Evolutionary conservation across 2,329 filamentous ascomycete species (phyloP), one percentile per base, ranked within the genome.

Genomic region (Trichoderma semiorbis): DNA sequence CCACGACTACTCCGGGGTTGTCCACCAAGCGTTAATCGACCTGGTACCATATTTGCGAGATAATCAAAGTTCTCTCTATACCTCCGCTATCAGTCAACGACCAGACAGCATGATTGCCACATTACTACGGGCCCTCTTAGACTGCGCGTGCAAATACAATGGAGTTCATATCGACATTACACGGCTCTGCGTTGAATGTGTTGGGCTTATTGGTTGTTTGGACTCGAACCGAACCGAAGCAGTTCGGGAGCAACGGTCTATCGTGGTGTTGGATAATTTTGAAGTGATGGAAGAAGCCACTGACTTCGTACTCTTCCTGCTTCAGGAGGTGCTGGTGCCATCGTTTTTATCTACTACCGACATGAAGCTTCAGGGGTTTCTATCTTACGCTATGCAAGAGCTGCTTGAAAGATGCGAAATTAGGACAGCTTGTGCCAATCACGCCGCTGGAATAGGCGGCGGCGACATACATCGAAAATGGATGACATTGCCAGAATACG

Each of bases 321-420:
- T 99, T 18, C 92, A 97, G 77, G 88, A 97, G 78, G 92, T 97
- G 8, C 84, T 99, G 12, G 94, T 98, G 30, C 94, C 95, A 73
- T 92, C 95, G 0, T 99, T 99, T 78, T 85, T 97, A 57, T 97
- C 95, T 1, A 92, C 93, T 1, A 96, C 92, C 0, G 97, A 98
- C 79, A 92, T 94, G 2, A 91, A 90, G 74, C 87, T 94, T 7
- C 96, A 98, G 80, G 95, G 94, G 0, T 97, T 97, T 78, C 86
- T 99, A 21, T 95, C 95, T 1, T 99, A 93, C 81, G 93, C 92
- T 2, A 98, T 99, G 90, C 96, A 99, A 80, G 92, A 97, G 77
- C 86, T 98, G 53, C 86, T 98, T 4, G 90, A 91, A 58, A 90
- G 91, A 75, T 93, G 92, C 77, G 91, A 92, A 32, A 91, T 98